Base-by-base conservation (phyloP, 495 filamentous ascomycete genomes). In the Xylaria telfairii region DNA sequence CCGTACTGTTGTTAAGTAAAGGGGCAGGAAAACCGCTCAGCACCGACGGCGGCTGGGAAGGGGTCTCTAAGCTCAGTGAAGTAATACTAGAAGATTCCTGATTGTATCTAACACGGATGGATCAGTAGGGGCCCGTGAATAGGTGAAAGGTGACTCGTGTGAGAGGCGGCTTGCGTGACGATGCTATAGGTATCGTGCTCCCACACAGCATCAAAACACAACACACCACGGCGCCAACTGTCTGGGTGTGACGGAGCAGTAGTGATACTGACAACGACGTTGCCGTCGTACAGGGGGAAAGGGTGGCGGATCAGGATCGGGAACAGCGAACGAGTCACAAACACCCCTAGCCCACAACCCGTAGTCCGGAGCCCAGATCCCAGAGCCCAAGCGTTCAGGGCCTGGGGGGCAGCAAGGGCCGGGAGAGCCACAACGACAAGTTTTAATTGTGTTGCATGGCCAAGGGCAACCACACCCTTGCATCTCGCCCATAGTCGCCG, bases 11-110 rank as follows among this genome's bases (percentile, higher is more conserved):
- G 65, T 76, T 78, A 51, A 82, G 79, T 15, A 81, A 70, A 59
- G 82, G 77, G 69, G 79, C 82, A 74, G 81, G 83, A 75, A 82
- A 82, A 72, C 84, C 74, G 70, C 73, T 80, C 73, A 86, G 67
- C 73, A 83, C 80, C 68, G 80, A 73, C 61, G 83, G 77, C 67
- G 83, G 81, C 76, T 85, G 84, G 62, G 81, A 67, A 70, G 81
- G 77, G 67, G 78, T 81, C 75, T 84, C 84, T 75, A 84, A 78
- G 71, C 82, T 83, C 65, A 84, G 78, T 69, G 82, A 76, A 68
- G 81, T 79, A 68, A 78, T 80, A 71, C 76, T 80, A 66, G 81
- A 82, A 63, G 81, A 81, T 70, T 84, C 81, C 75, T 83, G 80
- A 71, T 79, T 81, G 77, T 82, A 86, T 78, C 84, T 85, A 69